Percentiles rank a stretch among this genome's conserved stretches.
Evolutionary conservation across 331 rosid species (phyloP).

Genomic region (Dryas integrifolia): DNA sequence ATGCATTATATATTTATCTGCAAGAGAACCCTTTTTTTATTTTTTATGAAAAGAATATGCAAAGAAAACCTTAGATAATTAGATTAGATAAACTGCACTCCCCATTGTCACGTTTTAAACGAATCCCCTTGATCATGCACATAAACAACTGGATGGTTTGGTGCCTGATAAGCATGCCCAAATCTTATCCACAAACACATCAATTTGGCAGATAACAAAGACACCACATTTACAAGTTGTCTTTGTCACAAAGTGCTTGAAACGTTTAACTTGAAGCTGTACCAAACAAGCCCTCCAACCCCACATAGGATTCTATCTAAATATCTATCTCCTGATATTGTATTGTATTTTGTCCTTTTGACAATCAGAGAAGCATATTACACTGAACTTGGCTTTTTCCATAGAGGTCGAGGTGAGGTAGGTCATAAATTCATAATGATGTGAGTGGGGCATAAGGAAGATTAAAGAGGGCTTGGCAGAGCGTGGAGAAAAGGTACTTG

Average conservation of each 20-base stretch:
- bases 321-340: slow-evolving; percentile 21
- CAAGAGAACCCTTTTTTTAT: slow-evolving; percentile 14
- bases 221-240: slow-evolving; percentile 13
- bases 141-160: slow-evolving; percentile 31
- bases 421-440: slow-evolving; percentile 21
- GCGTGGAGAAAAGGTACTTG: slow-evolving; percentile 18
- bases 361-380: slow-evolving; percentile 37
- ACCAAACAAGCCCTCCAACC: slow-evolving; percentile 40
- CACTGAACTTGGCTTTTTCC: slow-evolving; percentile 41
- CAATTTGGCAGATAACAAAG: background rate
- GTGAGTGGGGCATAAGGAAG: slow-evolving; percentile 36
- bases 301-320: slow-evolving; percentile 79
- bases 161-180: slow-evolving; percentile 33
- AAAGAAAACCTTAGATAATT: too few relatives aligned
- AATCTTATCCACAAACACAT: slow-evolving; percentile 37
- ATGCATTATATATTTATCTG: background rate
- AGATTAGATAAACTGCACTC: slow-evolving; percentile 25
- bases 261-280: slow-evolving; percentile 30
- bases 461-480: slow-evolving; percentile 28
- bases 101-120: slow-evolving; percentile 1
- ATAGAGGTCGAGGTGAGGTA: slow-evolving; percentile 37
- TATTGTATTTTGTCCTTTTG: slow-evolving; percentile 33
- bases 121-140: slow-evolving; percentile 40
- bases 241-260: slow-evolving; percentile 31
- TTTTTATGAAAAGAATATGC: too few relatives aligned